Conservation (phyloP, 495 filamentous ascomycete genomes). For the Cairneyella variabilis region DNA sequence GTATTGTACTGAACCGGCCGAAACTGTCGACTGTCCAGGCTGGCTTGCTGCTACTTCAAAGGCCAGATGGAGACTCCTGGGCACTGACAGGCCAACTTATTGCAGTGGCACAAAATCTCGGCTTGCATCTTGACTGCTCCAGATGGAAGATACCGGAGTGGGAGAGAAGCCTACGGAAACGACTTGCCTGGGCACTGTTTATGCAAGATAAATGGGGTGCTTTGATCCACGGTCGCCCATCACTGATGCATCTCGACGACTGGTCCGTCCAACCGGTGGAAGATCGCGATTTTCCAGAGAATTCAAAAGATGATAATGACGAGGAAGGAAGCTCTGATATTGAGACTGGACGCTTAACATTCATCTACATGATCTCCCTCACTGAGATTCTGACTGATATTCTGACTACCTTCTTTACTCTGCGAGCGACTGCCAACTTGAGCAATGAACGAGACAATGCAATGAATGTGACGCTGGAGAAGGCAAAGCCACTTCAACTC, state of each 20-base stretch:
- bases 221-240: constrained; percentile 76
- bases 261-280: constrained; percentile 73
- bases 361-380: constrained; percentile 68
- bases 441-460: constrained; percentile 37
- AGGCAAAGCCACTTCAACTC: constrained; percentile 78
- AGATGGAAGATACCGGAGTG: constrained; percentile 81
- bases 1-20: constrained; percentile 71
- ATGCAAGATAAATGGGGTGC: constrained; percentile 94
- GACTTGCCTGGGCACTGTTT: constrained; percentile 85
- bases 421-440: constrained; percentile 44
- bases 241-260: constrained; percentile 71
- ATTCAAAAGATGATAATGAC: constrained; percentile 48
- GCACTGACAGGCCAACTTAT: constrained; percentile 82
- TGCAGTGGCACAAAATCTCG: constrained; percentile 74
- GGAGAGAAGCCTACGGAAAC: constrained; percentile 78
- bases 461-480: constrained; percentile 55
- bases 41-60: constrained; percentile 83
- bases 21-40: constrained; percentile 91
- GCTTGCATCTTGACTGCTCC: constrained; percentile 81
- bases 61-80: constrained; percentile 81
- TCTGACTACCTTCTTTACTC: constrained; percentile 73
- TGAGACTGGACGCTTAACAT: constrained; percentile 63
- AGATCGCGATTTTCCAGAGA: constrained; percentile 68
- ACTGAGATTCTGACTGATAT: constrained; percentile 74
- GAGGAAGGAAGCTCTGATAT: constrained; percentile 59